Base-by-base conservation (phyloP, 495 filamentous ascomycete species). In the Penicillium waksmanii region DNA sequence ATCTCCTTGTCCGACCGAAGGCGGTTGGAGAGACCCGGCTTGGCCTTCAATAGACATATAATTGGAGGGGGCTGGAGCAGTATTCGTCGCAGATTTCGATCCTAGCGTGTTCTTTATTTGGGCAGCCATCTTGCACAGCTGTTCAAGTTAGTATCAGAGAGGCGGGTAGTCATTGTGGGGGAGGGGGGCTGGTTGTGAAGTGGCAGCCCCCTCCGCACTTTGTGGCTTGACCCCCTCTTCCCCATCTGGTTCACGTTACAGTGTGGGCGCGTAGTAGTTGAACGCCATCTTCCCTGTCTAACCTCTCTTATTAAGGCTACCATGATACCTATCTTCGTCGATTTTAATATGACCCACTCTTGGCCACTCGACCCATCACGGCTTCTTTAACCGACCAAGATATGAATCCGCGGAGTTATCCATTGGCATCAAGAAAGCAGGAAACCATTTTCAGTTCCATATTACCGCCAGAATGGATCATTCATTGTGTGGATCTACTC, bases 1-100 rank as follows among this genome's bases (percentile, higher is more conserved):
- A 35, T 23, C n/a, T 19, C 38, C 47, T 19, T 33, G 50, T 10
- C 34, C 8, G 7, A 44, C 33, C 46, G 10, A 35, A 13, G 47
- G 60, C 60, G 55, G 50, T 34, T 63, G 58, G 23, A 42, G 44
- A 47, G 9, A 33, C 10, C 42, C 17, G 51, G 42, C 40, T 53
- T 38, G 49, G 19, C 52, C 46, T n/a, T 9, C 46, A 55, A 55
- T 62, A 19, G 33, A 57, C 53, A 46, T 54, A 12, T 57, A n/a
- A 61, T 61, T 61, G 58, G 58, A 60, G 15, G 31, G 25, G 43
- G n/a, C 38, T 56, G 58, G 48, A 44, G 34, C 42, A 51, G 17
- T 12, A 18, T 18, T 40, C 33, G 57, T 59, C 18, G 33, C 51
- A 46, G 46, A 23, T 48, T 23, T 48, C 46, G 19, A 48, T 48